Base-by-base conservation (phyloP, 2,329 filamentous ascomycete genomes). In the Periconia macrospinosa region DNA sequence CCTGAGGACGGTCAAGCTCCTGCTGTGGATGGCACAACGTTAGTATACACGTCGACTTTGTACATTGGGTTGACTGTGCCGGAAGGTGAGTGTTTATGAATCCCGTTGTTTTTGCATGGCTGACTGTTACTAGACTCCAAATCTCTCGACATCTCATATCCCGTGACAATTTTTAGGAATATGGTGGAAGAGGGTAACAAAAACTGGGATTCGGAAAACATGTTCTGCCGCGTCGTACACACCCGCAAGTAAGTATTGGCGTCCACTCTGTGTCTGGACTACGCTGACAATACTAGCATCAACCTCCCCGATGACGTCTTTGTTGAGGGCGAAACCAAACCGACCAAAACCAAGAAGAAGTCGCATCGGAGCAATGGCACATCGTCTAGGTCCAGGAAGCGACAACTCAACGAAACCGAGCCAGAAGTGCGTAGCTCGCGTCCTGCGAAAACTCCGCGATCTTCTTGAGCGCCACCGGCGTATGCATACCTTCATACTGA, bases 291-390 rank as follows among this genome's bases (percentile, higher is more conserved):
- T 68, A 50, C 30, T 27, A 97, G 92, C 75, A 90, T 90, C 71
- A 87, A 92, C 68, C 82, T 99, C 23, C 94, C 94, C 27, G 87
- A 91, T 55, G 93, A 99, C 72, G 86, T 97, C 2, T 99, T 99
- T 70, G 83, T 87, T 45, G 78, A 86, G 20, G 90, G 90, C 66
- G 94, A 99, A 74, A 71, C 64, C 6, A 70, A 73, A 48, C 79
- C 79, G 6, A 67, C 66, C 15, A 76, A 76, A 58, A 45, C 15
- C 19, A 67, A 68, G 56, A 68, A 64, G 55, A 57, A 62, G 44
- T 50, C 43, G 30, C 47, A 52, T 14, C 51, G 47, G 49, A 43
- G 30, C 37, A 56, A 53, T 27, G 54, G 54, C 20, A 41, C n/a
- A 37, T 49, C 51, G 41, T 53, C 53, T 23, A 70, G 66, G 61